A percentile compares a stretch with the other conserved stretches of the same genome.
Evolutionary conservation across 2,329 filamentous ascomycete species (phyloP).

Genomic region (Ascocoryne sarcoides): DNA sequence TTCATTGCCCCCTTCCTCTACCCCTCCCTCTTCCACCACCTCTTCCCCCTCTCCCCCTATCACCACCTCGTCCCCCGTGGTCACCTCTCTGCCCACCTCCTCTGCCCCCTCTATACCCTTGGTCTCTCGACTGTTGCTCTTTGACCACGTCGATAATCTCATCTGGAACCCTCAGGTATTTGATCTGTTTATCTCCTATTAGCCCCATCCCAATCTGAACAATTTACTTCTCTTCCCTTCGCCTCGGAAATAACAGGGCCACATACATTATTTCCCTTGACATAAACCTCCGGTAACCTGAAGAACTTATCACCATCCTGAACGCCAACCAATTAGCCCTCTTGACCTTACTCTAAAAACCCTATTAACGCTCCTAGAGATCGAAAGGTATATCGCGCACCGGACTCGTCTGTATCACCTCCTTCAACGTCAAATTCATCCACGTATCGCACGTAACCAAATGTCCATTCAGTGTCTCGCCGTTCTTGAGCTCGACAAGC

Average conservation of each 20-base stretch:
- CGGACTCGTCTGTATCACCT: conserved; percentile 92
- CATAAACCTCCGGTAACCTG: conserved; percentile 85
- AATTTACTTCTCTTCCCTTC: conserved; percentile 6
- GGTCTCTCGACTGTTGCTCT: conserved; percentile 58
- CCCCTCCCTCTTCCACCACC: conserved; percentile 22
- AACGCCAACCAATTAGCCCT: conserved; percentile 9
- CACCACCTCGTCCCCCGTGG: conserved; percentile 41
- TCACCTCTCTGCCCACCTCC: conserved; percentile 49
- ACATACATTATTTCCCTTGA: conserved; percentile 88
- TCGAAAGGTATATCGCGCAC: conserved; percentile 33
- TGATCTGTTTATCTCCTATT: conserved; percentile 53
- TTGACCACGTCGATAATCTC: conserved; percentile 93
- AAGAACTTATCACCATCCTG: conserved; percentile 91
- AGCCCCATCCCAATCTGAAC: conserved; percentile 1
- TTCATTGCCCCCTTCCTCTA: conserved; percentile 20
- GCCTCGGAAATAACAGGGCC: neutral
- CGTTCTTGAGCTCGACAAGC: conserved; percentile 95
- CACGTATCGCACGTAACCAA: conserved; percentile 96
- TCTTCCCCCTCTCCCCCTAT: conserved; percentile 32
- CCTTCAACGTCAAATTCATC: conserved; percentile 98
- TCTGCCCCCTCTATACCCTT: conserved; percentile 54
- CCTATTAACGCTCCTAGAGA: neutral
- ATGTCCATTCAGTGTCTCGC: conserved; percentile 94
- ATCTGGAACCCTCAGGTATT: conserved; percentile 92
- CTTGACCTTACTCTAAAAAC: too few relatives aligned